These are phyloP conservation scores for Xylariaceae sp. DNA, from an alignment of 2,329 filamentous ascomycete species.

Conservation along the genomic window DNA sequence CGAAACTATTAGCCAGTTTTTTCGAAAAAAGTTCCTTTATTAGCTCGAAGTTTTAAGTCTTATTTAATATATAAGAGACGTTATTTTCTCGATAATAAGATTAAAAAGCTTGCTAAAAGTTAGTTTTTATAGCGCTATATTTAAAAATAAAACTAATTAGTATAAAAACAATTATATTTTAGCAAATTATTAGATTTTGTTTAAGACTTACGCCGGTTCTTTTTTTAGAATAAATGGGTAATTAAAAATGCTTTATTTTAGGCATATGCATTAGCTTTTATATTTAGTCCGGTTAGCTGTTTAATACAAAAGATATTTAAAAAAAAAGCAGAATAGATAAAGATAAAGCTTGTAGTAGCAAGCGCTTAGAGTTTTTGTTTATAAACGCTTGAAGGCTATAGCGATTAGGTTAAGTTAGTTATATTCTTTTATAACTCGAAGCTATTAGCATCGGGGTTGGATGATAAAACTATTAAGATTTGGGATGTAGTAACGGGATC, in stretches of 20 bases:
- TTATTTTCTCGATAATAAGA: slow-evolving; percentile 1
- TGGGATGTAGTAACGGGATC: slow-evolving; percentile 8
- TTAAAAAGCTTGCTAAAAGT: not conserved
- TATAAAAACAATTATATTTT: slow-evolving; percentile 11
- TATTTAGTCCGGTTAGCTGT: slow-evolving; percentile 23
- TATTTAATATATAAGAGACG: slow-evolving; percentile 29
- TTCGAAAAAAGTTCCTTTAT: slow-evolving; percentile 45
- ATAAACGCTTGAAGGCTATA: slow-evolving; percentile 3
- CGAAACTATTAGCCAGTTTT: slow-evolving; percentile 40
- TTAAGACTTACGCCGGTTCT: too few species aligned
- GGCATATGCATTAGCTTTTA: slow-evolving; percentile 23
- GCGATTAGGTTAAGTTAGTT: not conserved
- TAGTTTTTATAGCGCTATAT: too few species aligned
- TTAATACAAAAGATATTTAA: slow-evolving; percentile 20
- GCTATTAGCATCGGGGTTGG: not conserved
- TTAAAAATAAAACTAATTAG: slow-evolving; percentile 11
- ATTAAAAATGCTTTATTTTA: slow-evolving; percentile 26
- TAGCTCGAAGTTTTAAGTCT: slow-evolving; percentile 53
- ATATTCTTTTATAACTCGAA: not conserved
- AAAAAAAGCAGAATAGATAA: slow-evolving; percentile 22
- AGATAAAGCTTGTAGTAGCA: not conserved
- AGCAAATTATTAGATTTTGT: not conserved
- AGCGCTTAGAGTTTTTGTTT: not conserved
- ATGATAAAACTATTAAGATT: not conserved
- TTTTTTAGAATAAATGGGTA: too few species aligned